phyloP scores from a whole-genome alignment of 176 grass and related monocot genomes.

The Stipa capillata region DNA sequence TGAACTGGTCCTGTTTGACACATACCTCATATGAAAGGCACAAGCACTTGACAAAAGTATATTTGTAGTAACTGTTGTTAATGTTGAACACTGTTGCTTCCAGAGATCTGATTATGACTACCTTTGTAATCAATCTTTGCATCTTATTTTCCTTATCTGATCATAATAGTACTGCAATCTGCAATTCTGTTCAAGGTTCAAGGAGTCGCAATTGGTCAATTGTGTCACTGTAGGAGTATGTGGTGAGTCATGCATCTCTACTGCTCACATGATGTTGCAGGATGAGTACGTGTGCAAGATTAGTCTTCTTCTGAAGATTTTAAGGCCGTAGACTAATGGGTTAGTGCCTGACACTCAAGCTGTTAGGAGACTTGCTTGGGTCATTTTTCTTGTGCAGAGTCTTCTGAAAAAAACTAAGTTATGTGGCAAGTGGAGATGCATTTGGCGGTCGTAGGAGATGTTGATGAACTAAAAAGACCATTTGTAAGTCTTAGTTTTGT shows the following conservation, averaged over 20 bases:
- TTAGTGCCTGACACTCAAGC: neutral
- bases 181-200: neutral
- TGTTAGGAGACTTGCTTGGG: neutral
- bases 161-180: neutral
- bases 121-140: neutral
- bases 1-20: constrained; percentile 23
- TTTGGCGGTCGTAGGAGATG: neutral
- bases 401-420: neutral
- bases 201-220: neutral
- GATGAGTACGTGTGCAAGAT: neutral
- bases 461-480: neutral
- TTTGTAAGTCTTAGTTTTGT: neutral
- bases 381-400: neutral
- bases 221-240: constrained; percentile 11
- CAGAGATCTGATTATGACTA: neutral
- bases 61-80: neutral
- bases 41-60: neutral
- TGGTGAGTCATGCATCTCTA: neutral
- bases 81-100: neutral
- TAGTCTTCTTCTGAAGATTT: neutral
- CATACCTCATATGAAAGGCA: constrained; percentile 15
- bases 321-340: neutral
- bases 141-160: neutral
- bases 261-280: constrained; percentile 3
- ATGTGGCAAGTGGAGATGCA: neutral